Base-by-base conservation (phyloP, 106 monocot genomes). In the Platanthera guangdongensis region DNA sequence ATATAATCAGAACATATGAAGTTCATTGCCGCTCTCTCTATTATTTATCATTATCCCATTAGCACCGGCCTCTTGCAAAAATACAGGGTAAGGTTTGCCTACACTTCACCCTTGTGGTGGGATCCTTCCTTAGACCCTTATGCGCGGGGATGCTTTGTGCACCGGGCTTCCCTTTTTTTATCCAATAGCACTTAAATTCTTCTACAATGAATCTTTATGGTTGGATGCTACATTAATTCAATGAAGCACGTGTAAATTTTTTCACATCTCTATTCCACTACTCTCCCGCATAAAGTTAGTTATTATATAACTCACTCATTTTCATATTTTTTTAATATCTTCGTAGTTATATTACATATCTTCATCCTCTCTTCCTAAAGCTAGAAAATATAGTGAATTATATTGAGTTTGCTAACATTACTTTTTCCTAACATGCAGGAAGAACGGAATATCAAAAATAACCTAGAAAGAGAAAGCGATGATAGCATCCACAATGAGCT, bases 341-440 rank as follows among this genome's bases (percentile, higher is more conserved):
- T 65, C 65, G 32, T 65, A 11, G 0, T 13, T 65, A 65, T 30
- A 39, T 39, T 39, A 39, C 39, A 39, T 39, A 39, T 39, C 39
- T 39, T 39, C 39, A 39, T 39, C 39, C 39, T 39, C 39, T 65
- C 65, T 13, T 32, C 9, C 30, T 65, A 30, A 32, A 32, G 48
- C 47, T 14, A 4, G 47, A 48, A 70, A 70, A 70, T 70, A 16
- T 39, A 39, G 39, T 45, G 32, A 46, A 70, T 48, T 16, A 4
- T 16, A 47, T 48, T 45, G 70, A 45, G 4, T 6, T 70, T 70
- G 45, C 70, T 70, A 48, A 72, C 19, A 39, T 39, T 22, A 65
- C 21, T 64, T 64, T 65, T 25, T 65, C 11, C 10, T 65, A 3
- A 51, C n/a, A 72, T 72, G 70, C 70, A 71, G 70, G 70, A 48